A percentile compares a stretch with the other conserved stretches of the same genome.
These are phyloP conservation scores for Laetiporus sulphureus DNA, from an alignment of 1,284 basidiomycete species.

Conservation along the genomic window DNA sequence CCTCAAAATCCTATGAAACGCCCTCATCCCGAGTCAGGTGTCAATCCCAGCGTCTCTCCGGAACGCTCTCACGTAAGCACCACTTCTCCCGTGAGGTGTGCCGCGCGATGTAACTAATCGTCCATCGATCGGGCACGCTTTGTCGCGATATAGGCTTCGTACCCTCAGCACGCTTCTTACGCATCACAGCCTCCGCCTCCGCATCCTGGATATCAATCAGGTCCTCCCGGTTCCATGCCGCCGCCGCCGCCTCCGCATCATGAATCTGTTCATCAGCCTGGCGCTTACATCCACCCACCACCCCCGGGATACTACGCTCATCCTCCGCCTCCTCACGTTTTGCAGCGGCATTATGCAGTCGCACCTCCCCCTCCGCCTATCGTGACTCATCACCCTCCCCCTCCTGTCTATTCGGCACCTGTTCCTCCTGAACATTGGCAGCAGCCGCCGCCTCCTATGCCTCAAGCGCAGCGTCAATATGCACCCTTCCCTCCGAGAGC, in stretches of 20 bases:
- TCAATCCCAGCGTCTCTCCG: constrained; percentile 25
- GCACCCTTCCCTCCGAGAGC: constrained; percentile 17
- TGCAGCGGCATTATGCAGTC: constrained; percentile 18
- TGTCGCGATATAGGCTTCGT: constrained; percentile 16
- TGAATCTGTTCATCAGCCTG: constrained; percentile 21
- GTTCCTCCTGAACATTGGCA: constrained; percentile 30
- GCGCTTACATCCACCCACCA: constrained; percentile 16
- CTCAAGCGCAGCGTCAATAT: constrained; percentile 16
- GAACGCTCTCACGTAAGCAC: constrained; percentile 32
- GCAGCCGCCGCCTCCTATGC: constrained; percentile 19
- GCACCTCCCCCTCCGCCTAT: constrained; percentile 21
- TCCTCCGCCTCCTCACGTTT: constrained; percentile 16
- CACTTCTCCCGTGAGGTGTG: constrained; percentile 20
- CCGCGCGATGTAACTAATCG: constrained; percentile 19
- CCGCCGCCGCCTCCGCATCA: constrained; percentile 18
- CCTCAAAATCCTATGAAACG: constrained; percentile 22
- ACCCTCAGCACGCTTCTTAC: constrained; percentile 23
- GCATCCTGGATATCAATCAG: constrained; percentile 19
- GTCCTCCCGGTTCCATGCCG: too few species aligned
- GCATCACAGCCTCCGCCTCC: constrained; percentile 23
- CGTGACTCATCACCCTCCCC: constrained; percentile 22
- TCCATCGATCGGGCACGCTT: constrained; percentile 10
- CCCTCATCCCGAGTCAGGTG: constrained; percentile 23
- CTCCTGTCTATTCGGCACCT: constrained; percentile 24
- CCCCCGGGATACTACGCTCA: constrained; percentile 19